A percentile compares a stretch with the other conserved stretches of the same genome.
phyloP scores from a whole-genome alignment of 1,139 yeast genomes.

The Candida neerlandica region DNA sequence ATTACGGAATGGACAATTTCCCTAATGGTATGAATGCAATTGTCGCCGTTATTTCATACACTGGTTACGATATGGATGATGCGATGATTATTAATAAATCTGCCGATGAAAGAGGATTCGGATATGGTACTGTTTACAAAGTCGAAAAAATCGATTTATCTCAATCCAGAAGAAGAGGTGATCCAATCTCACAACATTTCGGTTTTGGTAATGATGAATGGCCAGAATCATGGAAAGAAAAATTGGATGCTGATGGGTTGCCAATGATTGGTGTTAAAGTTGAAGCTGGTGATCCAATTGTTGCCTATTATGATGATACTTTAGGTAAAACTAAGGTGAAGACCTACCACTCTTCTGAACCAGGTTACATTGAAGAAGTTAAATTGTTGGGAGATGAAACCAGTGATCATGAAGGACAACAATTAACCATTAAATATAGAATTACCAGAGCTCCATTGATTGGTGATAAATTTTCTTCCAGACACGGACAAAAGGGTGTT shows the following conservation, averaged over 20 bases:
- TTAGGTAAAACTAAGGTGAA: constrained; percentile 88
- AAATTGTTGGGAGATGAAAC: constrained; percentile 84
- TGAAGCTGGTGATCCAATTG: constrained; percentile 95
- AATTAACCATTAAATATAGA: constrained; percentile 85
- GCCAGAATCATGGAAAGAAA: constrained; percentile 89
- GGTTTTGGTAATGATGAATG: constrained; percentile 93
- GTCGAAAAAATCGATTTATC: constrained; percentile 88
- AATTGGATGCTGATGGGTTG: constrained; percentile 89
- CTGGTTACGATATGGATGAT: constrained; percentile 99
- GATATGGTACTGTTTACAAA: constrained; percentile 94
- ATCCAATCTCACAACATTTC: constrained; percentile 90
- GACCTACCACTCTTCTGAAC: constrained; percentile 91
- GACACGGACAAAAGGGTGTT: constrained; percentile 99
- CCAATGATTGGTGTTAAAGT: constrained; percentile 88
- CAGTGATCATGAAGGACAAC: constrained; percentile 75
- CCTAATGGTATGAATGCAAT: constrained; percentile 99
- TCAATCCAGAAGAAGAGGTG: constrained; percentile 82
- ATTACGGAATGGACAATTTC: constrained; percentile 96
- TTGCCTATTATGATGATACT: constrained; percentile 90
- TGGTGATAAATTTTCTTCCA: constrained; percentile 97
- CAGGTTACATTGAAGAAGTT: constrained; percentile 95
- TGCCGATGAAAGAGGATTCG: constrained; percentile 97
- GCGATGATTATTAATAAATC: constrained; percentile 98
- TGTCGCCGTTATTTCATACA: constrained; percentile 97
- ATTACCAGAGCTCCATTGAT: constrained; percentile 90